Base-by-base conservation (phyloP, 2,329 filamentous ascomycete species). In the Aspergillus texensis region DNA sequence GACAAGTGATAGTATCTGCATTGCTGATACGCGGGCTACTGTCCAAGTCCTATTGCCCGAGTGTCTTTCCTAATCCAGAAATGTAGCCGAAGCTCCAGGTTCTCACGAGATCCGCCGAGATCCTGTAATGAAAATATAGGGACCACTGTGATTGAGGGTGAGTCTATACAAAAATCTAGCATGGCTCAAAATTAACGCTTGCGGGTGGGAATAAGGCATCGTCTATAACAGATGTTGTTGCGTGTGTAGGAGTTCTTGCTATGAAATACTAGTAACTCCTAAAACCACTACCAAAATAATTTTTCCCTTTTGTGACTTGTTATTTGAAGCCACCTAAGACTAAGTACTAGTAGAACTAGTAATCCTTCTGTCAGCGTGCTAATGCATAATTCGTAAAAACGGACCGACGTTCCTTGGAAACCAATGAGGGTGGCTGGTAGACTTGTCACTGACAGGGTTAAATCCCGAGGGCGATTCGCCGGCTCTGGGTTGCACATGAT, bases 401-500 rank as follows among this genome's bases (percentile, higher is more conserved):
- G 55, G 58, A 62, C 57, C 54, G 60, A 57, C 21, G 16, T 45
- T 58, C 45, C 50, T 52, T 50, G 58, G 41, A 54, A 58, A 56
- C 66, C 62, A 69, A 67, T 62, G 60, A 53, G 43, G 64, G 66
- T 66, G 66, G 64, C 64, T 63, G 64, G 64, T 63, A 26, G 41
- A 58, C 34, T 63, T 52, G 54, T 58, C 46, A 48, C 57, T 57
- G 55, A 63, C 58, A 45, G 54, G 61, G 58, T 58, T 57, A 55
- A 56, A 60, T 61, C 60, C 65, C 60, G 65, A 67, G 64, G 59
- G 56, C 63, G 46, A 58, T 62, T 71, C 60, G 64, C 63, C 63
- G 61, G 60, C 41, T 62, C 56, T 58, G 53, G 57, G 66, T 65
- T 62, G 66, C 69, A 70, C 70, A 66, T 71, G 69, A 71, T 62